These are phyloP conservation scores for Candida mesenterica DNA, from an alignment of 1,139 yeast species.

Conservation along the genomic window DNA sequence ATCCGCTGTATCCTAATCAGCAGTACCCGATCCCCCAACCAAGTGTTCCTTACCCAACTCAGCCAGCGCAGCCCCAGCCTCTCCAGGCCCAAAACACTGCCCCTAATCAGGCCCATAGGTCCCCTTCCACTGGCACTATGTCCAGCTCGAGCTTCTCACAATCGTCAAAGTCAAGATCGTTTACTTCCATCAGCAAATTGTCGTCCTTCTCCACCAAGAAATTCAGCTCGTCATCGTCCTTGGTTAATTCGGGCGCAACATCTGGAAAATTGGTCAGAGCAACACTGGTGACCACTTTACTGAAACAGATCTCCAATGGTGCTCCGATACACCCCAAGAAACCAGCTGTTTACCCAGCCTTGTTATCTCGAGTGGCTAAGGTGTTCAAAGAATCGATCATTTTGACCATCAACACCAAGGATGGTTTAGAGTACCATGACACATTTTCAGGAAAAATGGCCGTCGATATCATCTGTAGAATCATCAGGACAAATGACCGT, in stretches of 20 bases:
- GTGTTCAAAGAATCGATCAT: constrained; percentile 71
- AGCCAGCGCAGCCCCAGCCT: constrained; percentile 9
- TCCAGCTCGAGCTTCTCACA: constrained; percentile 38
- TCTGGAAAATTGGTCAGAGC: constrained; percentile 27
- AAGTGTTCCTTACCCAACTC: constrained; percentile 3
- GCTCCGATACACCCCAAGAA: constrained; percentile 32
- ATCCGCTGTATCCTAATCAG: neutral
- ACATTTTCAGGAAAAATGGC: constrained; percentile 95
- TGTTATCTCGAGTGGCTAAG: constrained; percentile 80
- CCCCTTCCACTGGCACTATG: constrained; percentile 22
- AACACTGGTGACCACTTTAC: constrained; percentile 30
- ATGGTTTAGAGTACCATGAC: constrained; percentile 92
- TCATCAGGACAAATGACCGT: constrained; percentile 87
- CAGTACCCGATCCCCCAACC: neutral
- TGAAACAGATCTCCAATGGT: constrained; percentile 19
- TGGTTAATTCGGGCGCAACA: constrained; percentile 13
- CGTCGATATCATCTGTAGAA: constrained; percentile 80
- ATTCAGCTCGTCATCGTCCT: constrained; percentile 37
- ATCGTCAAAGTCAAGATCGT: constrained; percentile 43
- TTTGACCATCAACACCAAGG: constrained; percentile 79
- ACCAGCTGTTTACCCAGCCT: constrained; percentile 83
- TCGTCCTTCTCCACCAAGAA: constrained; percentile 44
- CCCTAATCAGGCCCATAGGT: constrained; percentile 11
- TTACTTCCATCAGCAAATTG: constrained; percentile 42
- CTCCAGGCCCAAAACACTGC: constrained; percentile 8